Percentiles rank a stretch among this genome's conserved stretches.
Conservation (phyloP, 2,329 filamentous ascomycete genomes). For the Metarhizium anisopliae region DNA sequence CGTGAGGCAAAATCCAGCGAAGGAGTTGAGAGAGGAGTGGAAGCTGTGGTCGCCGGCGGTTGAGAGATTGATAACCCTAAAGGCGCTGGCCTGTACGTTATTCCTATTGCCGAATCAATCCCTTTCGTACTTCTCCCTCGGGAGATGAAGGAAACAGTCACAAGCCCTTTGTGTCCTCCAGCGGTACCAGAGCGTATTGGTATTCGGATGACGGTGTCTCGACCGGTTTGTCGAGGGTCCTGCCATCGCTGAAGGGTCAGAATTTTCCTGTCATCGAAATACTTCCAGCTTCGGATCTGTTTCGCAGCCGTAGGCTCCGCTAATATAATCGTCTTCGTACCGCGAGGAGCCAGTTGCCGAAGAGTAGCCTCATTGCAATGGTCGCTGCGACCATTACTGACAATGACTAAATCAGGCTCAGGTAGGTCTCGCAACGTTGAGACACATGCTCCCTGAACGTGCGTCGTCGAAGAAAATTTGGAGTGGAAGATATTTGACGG, state of each 20-base stretch:
- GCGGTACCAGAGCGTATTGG: slow-evolving; percentile 43
- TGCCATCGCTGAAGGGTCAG: slow-evolving; percentile 37
- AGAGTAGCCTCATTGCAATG: slow-evolving; percentile 65
- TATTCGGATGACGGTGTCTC: slow-evolving; percentile 31
- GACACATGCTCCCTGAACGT: slow-evolving; percentile 46
- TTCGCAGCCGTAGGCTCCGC: slow-evolving; percentile 57
- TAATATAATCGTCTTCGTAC: slow-evolving; percentile 51
- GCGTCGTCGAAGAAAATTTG: slow-evolving; percentile 43
- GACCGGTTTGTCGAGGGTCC: slow-evolving; percentile 25
- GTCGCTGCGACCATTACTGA: slow-evolving; percentile 44
- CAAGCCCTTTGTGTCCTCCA: slow-evolving; percentile 50
- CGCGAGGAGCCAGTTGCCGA: slow-evolving; percentile 47
- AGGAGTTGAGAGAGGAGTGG: slow-evolving; percentile 8
- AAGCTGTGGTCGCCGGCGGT: slow-evolving; percentile 10
- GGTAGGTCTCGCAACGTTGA: slow-evolving; percentile 36
- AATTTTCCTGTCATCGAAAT: slow-evolving; percentile 49
- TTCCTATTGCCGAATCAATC: slow-evolving; percentile 58
- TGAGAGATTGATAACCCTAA: slow-evolving; percentile 13
- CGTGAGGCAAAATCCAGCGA: slow-evolving; percentile 3
- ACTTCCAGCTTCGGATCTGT: slow-evolving; percentile 57
- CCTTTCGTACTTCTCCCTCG: slow-evolving; percentile 51
- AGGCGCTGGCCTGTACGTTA: slow-evolving; percentile 58
- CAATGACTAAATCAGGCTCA: slow-evolving; percentile 35
- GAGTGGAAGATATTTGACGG: slow-evolving; percentile 51
- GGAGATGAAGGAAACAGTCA: slow-evolving; percentile 60